These are phyloP conservation scores for Vigna angularis DNA, from an alignment of 306 rosid species.

Conservation along the genomic window DNA sequence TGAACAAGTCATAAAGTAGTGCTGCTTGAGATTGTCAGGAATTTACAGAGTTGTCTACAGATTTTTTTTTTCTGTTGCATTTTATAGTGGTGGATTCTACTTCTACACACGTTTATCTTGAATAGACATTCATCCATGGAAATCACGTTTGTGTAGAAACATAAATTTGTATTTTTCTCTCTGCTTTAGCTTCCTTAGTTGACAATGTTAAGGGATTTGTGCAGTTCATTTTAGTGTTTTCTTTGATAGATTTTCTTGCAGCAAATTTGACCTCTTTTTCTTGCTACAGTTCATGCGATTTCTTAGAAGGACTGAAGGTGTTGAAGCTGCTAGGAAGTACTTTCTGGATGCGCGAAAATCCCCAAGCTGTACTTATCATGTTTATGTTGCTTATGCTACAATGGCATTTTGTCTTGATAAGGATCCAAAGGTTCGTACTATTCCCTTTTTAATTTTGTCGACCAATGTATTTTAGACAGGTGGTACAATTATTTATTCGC, in stretches of 20 bases:
- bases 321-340: slow-evolving; percentile 97
- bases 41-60: not conserved
- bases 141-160: not conserved
- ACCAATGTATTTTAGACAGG: slow-evolving; percentile 17
- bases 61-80: slow-evolving; percentile 9
- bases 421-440: slow-evolving; percentile 82
- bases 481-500: slow-evolving; percentile 34
- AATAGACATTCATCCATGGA: not conserved
- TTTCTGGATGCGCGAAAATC: slow-evolving; percentile 94
- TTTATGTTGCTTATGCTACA: slow-evolving; percentile 93
- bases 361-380: slow-evolving; percentile 88
- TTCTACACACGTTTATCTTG: not conserved
- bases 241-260: slow-evolving; percentile 32
- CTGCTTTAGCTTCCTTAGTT: not conserved
- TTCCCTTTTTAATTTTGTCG: slow-evolving; percentile 2
- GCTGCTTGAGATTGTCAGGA: slow-evolving; percentile 32
- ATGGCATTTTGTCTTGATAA: slow-evolving; percentile 95
- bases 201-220: slow-evolving; percentile 24
- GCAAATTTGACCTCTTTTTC: slow-evolving; percentile 44
- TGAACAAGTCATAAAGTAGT: not conserved
- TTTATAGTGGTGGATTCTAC: slow-evolving; percentile 8
- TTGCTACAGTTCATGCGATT: slow-evolving; percentile 91
- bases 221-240: not conserved
- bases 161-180: not conserved
- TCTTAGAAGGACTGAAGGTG: slow-evolving; percentile 91